Evolutionary conservation across 352 stramenopile genomes (phyloP), one percentile per base, ranked within the genome.

Genomic region (Globisporangium perplexum): DNA sequence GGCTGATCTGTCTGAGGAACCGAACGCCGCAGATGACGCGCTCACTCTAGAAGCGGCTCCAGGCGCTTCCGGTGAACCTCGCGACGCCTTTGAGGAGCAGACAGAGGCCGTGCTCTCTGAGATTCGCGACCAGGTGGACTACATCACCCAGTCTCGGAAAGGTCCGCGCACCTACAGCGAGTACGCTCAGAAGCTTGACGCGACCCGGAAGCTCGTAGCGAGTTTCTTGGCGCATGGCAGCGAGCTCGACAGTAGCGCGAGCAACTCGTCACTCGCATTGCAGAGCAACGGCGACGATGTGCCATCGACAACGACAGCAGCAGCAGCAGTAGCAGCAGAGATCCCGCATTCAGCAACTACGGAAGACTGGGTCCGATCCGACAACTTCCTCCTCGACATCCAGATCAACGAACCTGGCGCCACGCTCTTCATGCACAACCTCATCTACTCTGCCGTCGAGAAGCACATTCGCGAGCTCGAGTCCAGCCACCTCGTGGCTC

Each of bases 381-480:
- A 71, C 38, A 72, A 74, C 28, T 90, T 86, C 43, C 39, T 90
- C 8, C 41, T 91, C 1, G 81, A 94, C 17, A 52, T 90, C 24
- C 55, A 66, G 0, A 63, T 91, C 30, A 55, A 54, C 3, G 81
- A 90, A 33, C 47, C 49, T 3, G 73, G 68, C 0, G 64, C 78
- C 5, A 63, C 83, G 6, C 65, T 91, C 1, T 58, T 84, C 17
- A 46, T 90, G 14, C 83, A 92, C 53, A 65, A 61, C 10, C n/a
- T 71, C 20, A 59, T 91, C 7, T 69, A 67, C 17, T 69, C 75
- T 11, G 46, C 62, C 1, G 66, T 94, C 24, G 83, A 94, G 17
- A 87, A 86, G 39, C 72, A 69, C 42, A 56, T 85, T 42, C 77
- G 73, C 11, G 81, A 92, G 50, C 51, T 92, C 7, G 79, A 88